phyloP scores from a whole-genome alignment of 1,284 basidiomycete species.

The Peniophora sp. region DNA sequence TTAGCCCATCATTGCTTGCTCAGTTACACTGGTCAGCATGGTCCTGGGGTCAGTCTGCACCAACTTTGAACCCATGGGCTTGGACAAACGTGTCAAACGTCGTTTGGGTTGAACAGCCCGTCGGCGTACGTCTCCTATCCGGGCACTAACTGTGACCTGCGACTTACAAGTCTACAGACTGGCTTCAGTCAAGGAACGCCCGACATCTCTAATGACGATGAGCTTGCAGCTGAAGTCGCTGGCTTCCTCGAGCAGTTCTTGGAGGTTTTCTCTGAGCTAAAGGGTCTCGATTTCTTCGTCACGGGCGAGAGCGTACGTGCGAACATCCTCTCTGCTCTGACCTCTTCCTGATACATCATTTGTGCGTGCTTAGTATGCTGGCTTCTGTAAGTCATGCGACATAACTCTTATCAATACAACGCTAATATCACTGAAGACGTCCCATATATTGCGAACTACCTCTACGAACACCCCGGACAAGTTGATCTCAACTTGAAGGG shows the following conservation, averaged over 20 bases:
- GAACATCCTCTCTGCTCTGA: too few relatives aligned
- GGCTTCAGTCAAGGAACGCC: slow-evolving; percentile 27
- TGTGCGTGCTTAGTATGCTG: too few relatives aligned
- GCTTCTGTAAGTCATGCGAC: too few relatives aligned
- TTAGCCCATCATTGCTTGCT: background rate
- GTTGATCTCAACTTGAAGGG: slow-evolving; percentile 28
- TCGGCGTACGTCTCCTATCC: slow-evolving; percentile 27
- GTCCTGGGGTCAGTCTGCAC: slow-evolving; percentile 48
- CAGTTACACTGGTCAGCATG: slow-evolving; percentile 27
- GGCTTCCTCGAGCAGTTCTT: slow-evolving; percentile 32
- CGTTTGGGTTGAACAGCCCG: slow-evolving; percentile 44
- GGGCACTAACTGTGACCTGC: background rate
- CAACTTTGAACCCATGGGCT: slow-evolving; percentile 29
- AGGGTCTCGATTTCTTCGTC: slow-evolving; percentile 28
- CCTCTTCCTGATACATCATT: too few relatives aligned
- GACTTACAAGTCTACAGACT: slow-evolving; percentile 13
- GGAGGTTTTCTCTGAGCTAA: slow-evolving; percentile 28
- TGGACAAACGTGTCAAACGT: slow-evolving; percentile 39
- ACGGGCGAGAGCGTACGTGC: slow-evolving; percentile 30
- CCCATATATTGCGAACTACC: slow-evolving; percentile 32
- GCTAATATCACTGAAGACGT: slow-evolving; percentile 23
- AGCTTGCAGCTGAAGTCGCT: slow-evolving; percentile 27
- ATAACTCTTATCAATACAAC: too few relatives aligned
- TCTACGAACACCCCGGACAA: slow-evolving; percentile 27
- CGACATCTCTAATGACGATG: slow-evolving; percentile 27